Conservation (phyloP, 805 yeast species). For the Clavispora phyllophila region DNA sequence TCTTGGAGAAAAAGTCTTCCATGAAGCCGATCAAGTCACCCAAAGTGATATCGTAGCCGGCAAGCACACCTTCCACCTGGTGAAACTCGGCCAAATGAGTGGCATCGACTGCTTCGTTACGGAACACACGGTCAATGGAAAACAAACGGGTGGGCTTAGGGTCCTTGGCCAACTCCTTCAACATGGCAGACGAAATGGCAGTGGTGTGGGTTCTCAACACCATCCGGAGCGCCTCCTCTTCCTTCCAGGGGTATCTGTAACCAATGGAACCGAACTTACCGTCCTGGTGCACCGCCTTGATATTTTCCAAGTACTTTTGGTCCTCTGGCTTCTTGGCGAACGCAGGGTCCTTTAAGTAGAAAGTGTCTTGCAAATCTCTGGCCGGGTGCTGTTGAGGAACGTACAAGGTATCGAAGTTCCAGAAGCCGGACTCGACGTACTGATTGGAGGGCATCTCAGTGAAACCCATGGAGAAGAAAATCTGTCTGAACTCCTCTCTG, state of each 20-base stretch:
- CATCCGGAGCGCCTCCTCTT: conserved; percentile 81
- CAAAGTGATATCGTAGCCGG: conserved; percentile 89
- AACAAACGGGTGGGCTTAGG: conserved; percentile 89
- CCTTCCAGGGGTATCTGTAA: conserved; percentile 97
- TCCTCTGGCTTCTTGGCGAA: conserved; percentile 81
- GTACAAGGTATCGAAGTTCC: conserved; percentile 95
- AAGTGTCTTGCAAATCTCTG: conserved; percentile 97
- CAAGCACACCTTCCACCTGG: conserved; percentile 98
- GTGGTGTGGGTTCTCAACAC: conserved; percentile 98
- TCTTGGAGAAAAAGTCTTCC: conserved; percentile 93
- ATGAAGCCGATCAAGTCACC: conserved; percentile 97
- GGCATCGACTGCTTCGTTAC: conserved; percentile 99
- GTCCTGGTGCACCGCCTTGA: conserved; percentile 77
- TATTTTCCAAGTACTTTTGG: conserved; percentile 67
- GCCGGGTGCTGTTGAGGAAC: conserved; percentile 99
- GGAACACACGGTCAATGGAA: conserved; percentile 96
- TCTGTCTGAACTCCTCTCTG: conserved; percentile 95
- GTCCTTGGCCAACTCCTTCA: conserved; percentile 79
- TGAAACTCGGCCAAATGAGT: conserved; percentile 99
- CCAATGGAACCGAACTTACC: conserved; percentile 95
- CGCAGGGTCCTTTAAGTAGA: conserved; percentile 90
- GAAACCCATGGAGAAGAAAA: conserved; percentile 97
- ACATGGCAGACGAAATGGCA: conserved; percentile 84
- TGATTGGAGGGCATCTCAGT: conserved; percentile 99
- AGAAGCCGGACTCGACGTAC: conserved; percentile 96